Evolutionary conservation across 805 yeast genomes (phyloP), one percentile per base, ranked within the genome.

Genomic region (Candida boidinii): DNA sequence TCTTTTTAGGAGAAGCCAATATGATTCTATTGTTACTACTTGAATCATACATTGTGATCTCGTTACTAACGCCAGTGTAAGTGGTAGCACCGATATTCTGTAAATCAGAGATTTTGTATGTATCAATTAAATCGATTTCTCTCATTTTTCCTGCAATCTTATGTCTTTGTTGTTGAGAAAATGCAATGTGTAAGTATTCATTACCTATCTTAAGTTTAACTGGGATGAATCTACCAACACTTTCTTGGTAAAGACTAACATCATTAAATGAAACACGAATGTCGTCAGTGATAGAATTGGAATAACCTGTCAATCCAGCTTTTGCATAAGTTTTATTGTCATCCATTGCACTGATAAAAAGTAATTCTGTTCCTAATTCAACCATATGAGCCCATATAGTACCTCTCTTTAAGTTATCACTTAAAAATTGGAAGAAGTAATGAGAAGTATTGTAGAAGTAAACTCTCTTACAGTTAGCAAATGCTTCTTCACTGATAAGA

Each of bases 161-260:
- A 9, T 62, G 32, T n/a, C 62, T 50, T 27, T 52, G 56, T 3
- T 72, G 68, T 19, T 66, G 64, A 17, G 61, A 67, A 16, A 65
- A 60, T 17, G 62, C 46, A 4, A 82, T 54, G 48, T 81, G 88
- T 28, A 84, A 47, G 56, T 64, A 79, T 43, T 73, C 74, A 36
- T 80, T 69, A 7, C 95, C 95, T 33, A 85, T 67, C 44, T 73
- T 76, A 38, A 85, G 37, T 0, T 73, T 68, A 3, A 79, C 79
- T 1, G 84, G 79, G 14, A 68, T 59, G 41, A 71, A 75, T 22
- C 70, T 58, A n/a, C 68, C 66, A 13, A 62, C 58, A 1, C 54
- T 57, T 4, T 58, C 57, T 36, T 76, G 73, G 47, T 62, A 79
- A 8, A 74, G 43, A 6, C 70, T 64, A 18, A 71, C 71, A 38